A percentile compares a stretch with the other conserved stretches of the same genome.
These are phyloP conservation scores for Nakazawaea molendinolei DNA, from an alignment of 805 yeast genomes.

Conservation along the genomic window DNA sequence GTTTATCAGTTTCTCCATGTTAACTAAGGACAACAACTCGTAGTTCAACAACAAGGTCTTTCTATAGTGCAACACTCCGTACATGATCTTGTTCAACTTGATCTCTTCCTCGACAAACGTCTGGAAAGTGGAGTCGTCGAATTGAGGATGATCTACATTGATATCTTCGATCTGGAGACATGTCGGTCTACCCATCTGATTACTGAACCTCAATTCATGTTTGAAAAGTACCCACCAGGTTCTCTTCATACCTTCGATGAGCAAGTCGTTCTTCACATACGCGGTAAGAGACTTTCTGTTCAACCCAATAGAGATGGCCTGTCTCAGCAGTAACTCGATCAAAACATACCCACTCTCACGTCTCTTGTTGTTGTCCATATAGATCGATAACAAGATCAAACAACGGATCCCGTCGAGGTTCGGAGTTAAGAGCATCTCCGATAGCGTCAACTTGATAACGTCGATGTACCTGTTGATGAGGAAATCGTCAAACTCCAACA, in stretches of 20 bases:
- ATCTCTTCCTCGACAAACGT: slow-evolving; percentile 4
- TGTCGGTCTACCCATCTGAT: slow-evolving; percentile 12
- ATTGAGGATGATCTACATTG: slow-evolving; percentile 5
- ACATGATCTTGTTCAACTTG: slow-evolving; percentile 11
- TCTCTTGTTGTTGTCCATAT: slow-evolving; percentile 15
- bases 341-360: slow-evolving; percentile 19
- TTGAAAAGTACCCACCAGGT: slow-evolving; percentile 12
- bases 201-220: slow-evolving; percentile 8
- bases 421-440: slow-evolving; percentile 17
- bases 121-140: slow-evolving; percentile 5
- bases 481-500: slow-evolving; percentile 9
- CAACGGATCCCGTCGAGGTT: slow-evolving; percentile 19
- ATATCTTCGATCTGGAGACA: slow-evolving; percentile 11
- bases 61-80: slow-evolving; percentile 8
- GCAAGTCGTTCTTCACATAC: slow-evolving; percentile 1
- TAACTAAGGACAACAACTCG: slow-evolving; percentile 9
- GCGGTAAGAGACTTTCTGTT: slow-evolving; percentile 11
- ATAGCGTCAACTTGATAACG: slow-evolving; percentile 15
- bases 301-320: slow-evolving; percentile 16
- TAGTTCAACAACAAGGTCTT: slow-evolving; percentile 9
- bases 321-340: slow-evolving; percentile 16
- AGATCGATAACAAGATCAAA: slow-evolving; percentile 15
- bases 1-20: slow-evolving; percentile 10
- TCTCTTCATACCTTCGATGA: slow-evolving; percentile 6
- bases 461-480: slow-evolving; percentile 11